Percentiles rank a stretch among this genome's conserved stretches.
These are phyloP conservation scores for Thermothelomyces thermophilus DNA, from an alignment of 2,329 filamentous ascomycete genomes.

Conservation along the genomic window DNA sequence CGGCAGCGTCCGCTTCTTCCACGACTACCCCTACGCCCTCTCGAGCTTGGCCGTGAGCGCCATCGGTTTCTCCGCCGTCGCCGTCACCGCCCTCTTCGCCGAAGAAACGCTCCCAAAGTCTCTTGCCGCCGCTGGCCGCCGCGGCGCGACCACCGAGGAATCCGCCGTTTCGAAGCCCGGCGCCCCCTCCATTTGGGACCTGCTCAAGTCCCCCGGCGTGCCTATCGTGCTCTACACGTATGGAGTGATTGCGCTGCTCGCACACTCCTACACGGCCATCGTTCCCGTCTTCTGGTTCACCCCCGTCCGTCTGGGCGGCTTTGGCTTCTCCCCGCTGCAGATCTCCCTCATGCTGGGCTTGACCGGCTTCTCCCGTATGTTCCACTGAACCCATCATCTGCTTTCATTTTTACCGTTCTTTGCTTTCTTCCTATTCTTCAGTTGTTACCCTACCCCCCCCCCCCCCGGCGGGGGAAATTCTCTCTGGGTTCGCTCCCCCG, in stretches of 20 bases:
- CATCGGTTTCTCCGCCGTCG: constrained; percentile 47
- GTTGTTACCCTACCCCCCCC: too few relatives aligned
- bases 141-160: constrained; percentile 18
- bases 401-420: too few relatives aligned
- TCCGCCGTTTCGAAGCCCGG: constrained; percentile 19
- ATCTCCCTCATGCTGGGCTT: constrained; percentile 62
- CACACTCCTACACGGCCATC: constrained; percentile 65
- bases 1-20: constrained; percentile 49
- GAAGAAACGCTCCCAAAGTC: constrained; percentile 51
- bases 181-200: constrained; percentile 41
- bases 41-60: constrained; percentile 52
- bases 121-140: not conserved
- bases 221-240: constrained; percentile 59
- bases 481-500: too few relatives aligned
- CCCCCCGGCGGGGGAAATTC: too few relatives aligned
- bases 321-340: constrained; percentile 52
- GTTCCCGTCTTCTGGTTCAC: constrained; percentile 64
- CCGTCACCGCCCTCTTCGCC: constrained; percentile 49
- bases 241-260: constrained; percentile 60
- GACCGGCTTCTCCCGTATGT: constrained; percentile 49
- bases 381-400: too few relatives aligned
- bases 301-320: constrained; percentile 54
- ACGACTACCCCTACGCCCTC: constrained; percentile 59
- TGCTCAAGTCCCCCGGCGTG: constrained; percentile 60
- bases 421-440: too few relatives aligned